Percentiles rank a stretch among this genome's conserved stretches.
phyloP scores from a whole-genome alignment of 148 eudicot species.

The Polygonum aviculare region DNA sequence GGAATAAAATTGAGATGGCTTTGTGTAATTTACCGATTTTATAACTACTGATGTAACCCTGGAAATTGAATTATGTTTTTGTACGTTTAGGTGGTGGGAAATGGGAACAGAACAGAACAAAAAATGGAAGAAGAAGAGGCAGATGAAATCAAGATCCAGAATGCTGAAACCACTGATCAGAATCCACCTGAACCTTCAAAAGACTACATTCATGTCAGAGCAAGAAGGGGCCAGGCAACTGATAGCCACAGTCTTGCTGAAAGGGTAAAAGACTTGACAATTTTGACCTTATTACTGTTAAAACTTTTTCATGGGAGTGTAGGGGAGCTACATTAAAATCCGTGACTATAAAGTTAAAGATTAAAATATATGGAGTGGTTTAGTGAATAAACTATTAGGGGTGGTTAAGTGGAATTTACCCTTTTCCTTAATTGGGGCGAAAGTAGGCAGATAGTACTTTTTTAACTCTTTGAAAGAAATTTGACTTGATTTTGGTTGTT shows the following conservation, averaged over 20 bases:
- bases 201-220: constrained; percentile 94
- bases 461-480: too few species aligned
- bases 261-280: constrained; percentile 38
- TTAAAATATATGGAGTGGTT: too few species aligned
- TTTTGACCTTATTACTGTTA: neutral
- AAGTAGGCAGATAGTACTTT: too few species aligned
- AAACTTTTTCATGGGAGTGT: neutral
- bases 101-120: too few species aligned
- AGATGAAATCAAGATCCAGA: constrained; percentile 16
- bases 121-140: constrained; percentile 4
- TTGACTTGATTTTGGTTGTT: too few species aligned
- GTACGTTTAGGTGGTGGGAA: neutral
- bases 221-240: constrained; percentile 96
- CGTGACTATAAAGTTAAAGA: too few species aligned
- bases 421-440: too few species aligned
- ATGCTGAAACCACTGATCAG: constrained; percentile 26
- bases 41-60: neutral
- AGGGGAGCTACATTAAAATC: too few species aligned
- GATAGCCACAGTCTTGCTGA: constrained; percentile 98
- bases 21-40: too few species aligned
- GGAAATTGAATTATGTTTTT: neutral
- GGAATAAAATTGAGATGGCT: too few species aligned
- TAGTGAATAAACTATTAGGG: too few species aligned
- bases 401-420: too few species aligned
- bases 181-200: constrained; percentile 61